Percentiles rank a stretch among this genome's conserved stretches.
phyloP scores from a whole-genome alignment of 192 early-diverging fungal species.

The Bifiguratus adelaidae region DNA sequence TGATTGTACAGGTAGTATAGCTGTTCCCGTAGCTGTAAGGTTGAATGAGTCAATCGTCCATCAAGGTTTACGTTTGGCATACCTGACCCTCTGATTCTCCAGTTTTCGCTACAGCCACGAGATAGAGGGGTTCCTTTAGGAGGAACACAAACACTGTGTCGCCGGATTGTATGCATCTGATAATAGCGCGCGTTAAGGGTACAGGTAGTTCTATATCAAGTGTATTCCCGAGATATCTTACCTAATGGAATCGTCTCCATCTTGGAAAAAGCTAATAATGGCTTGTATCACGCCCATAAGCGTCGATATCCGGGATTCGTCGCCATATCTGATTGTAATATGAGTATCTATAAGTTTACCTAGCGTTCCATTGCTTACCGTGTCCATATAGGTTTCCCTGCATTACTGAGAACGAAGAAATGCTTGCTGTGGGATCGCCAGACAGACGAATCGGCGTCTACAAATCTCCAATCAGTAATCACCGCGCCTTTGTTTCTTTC shows the following conservation, averaged over 20 bases:
- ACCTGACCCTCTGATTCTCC: slow-evolving; percentile 67
- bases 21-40: slow-evolving; percentile 62
- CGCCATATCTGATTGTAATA: slow-evolving; percentile 51
- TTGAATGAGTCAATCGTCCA: background rate
- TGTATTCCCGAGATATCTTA: slow-evolving; percentile 7
- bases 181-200: background rate
- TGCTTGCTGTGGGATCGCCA: slow-evolving; percentile 66
- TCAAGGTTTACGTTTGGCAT: background rate
- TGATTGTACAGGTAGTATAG: slow-evolving; percentile 71
- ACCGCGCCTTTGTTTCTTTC: background rate
- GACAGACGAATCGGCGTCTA: slow-evolving; percentile 19
- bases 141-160: slow-evolving; percentile 75
- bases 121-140: slow-evolving; percentile 69
- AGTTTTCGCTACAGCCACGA: slow-evolving; percentile 71
- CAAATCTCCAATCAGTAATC: background rate
- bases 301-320: slow-evolving; percentile 76
- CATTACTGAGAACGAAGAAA: slow-evolving; percentile 85
- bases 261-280: slow-evolving; percentile 73
- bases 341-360: background rate
- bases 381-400: slow-evolving; percentile 92
- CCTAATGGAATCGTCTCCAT: slow-evolving; percentile 68
- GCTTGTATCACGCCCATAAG: slow-evolving; percentile 89
- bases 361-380: slow-evolving; percentile 21
- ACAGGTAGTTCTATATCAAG: slow-evolving; percentile 2
- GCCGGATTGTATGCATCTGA: slow-evolving; percentile 58